A percentile compares a stretch with the other conserved stretches of the same genome.
Conservation (phyloP, 2,329 filamentous ascomycete genomes). For the Ophiognomonia clavigignenti-juglandacearum region DNA sequence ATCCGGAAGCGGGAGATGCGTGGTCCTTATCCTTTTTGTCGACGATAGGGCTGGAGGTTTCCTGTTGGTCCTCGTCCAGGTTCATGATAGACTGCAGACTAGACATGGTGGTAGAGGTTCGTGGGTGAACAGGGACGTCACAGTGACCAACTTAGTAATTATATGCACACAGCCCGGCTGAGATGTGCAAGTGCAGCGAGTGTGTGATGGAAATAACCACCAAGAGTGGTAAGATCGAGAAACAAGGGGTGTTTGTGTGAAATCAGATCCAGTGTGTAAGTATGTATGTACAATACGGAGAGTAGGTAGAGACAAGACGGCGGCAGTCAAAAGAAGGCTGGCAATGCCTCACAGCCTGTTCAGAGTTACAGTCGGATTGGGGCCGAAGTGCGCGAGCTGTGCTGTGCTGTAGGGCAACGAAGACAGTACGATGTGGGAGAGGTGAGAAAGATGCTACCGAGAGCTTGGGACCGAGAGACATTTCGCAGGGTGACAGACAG, state of each 20-base stretch:
- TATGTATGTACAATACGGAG: no score
- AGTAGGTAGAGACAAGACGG: no score
- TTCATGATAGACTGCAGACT: constrained; percentile 55
- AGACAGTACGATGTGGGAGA: constrained; percentile 7
- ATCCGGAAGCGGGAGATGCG: constrained; percentile 30
- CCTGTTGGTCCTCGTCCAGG: constrained; percentile 43
- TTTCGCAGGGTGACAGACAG: constrained; percentile 28
- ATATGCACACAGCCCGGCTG: constrained; percentile 39
- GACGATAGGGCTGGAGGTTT: constrained; percentile 29
- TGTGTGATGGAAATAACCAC: constrained; percentile 27
- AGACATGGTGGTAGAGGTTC: constrained; percentile 43
- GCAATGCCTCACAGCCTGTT: constrained; percentile 33
- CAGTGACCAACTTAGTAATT: constrained; percentile 38
- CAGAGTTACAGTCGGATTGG: constrained; percentile 25
- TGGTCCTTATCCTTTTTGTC: constrained; percentile 42
- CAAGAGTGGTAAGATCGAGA: constrained; percentile 21
- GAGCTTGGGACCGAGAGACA: constrained; percentile 31
- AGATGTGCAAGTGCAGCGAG: constrained; percentile 27
- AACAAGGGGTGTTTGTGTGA: constrained; percentile 19
- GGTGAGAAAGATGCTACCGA: constrained; percentile 28
- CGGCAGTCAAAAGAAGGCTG: constrained; percentile 16
- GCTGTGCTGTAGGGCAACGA: constrained; percentile 22
- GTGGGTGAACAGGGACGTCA: constrained; percentile 36
- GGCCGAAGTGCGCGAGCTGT: no score
- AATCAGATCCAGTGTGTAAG: constrained; percentile 12